Evolutionary conservation across 257 asterid genomes (phyloP), one percentile per base, ranked within the genome.

Genomic region (Paraleonurus japonicus): DNA sequence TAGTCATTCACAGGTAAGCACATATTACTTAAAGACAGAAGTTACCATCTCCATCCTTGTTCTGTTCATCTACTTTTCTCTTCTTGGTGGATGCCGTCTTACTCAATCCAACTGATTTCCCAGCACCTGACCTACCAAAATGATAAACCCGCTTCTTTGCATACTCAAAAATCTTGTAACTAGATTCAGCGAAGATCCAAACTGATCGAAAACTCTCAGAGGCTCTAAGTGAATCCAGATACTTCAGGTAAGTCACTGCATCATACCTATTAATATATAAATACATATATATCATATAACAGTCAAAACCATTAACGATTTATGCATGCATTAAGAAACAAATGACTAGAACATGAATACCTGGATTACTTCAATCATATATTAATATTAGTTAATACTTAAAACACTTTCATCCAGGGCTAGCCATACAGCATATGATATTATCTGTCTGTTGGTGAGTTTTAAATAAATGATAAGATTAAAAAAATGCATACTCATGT

Each of bases 151-250:
- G 92, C 87, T 85, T 91, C 85, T 91, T 94, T 66, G 99, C 99
- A 70, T 76, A 80, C 82, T 91, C 99, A 72, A 94, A 94, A 67
- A 94, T 89, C 89, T 91, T 94, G 90, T 88, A 88, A 80, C 99
- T 94, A 71, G 99, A 88, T 85, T 94, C 98, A 45, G 98, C 96
- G 82, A 94, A 94, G 76, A 94, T 87, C 99, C 99, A 94, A 81
- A 94, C 94, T 59, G 98, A 91, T 48, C 98, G 93, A 62, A 91
- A 94, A 84, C 96, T 91, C 86, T 94, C 99, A 61, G 98, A 89
- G 79, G 96, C 99, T 85, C 99, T 86, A 74, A 94, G 84, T 7
- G 99, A 94, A 79, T 94, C 99, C 80, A 94, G 89, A 85, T 91
- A 94, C 86, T 94, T 94, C 82, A 91, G 84, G 82, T 84, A 94